Base-by-base conservation (phyloP, 805 yeast genomes). In the Yarrowia sp. region DNA sequence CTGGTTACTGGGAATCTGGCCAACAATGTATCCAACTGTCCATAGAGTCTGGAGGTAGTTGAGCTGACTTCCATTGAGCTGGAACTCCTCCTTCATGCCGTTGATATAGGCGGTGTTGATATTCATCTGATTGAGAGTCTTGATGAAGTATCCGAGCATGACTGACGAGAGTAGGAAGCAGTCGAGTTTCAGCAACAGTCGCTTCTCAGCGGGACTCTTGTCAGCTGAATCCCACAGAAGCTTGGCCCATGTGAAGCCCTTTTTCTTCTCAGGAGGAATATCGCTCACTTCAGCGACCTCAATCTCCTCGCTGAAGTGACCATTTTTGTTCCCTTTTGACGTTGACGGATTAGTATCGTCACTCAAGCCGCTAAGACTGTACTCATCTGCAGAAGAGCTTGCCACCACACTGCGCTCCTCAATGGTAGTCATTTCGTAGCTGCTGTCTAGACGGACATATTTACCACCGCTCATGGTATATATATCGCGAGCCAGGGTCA, bases 131-230 rank as follows among this genome's bases (percentile, higher is more conserved):
- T 53, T 53, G 36, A 53, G 53, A 9, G 79, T 81, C 74, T 83
- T 83, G 71, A 82, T 79, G 72, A 82, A 83, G 72, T 82, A 83
- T 1, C 85, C 85, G 59, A 80, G 72, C 78, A 81, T 80, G 1
- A 83, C 76, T 2, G 83, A 81, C 36, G 79, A 75, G 48, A 83
- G 72, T 48, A 83, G 72, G 70, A 82, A 82, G 52, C 76, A 74
- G 71, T 80, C 83, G 35, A 80, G 74, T 66, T 80, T 80, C 67
- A 76, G 49, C 52, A 80, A 68, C 63, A 79, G 80, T 22, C 53
- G 65, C 46, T 79, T 75, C 69, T 82, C 84, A 8, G 71, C 69
- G 5, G 80, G 79, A 61, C 77, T 76, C 69, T 82, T 80, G 69
- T 81, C 82, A 8, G 73, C 75, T 0, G 77, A 73, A 50, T 75